phyloP scores from a whole-genome alignment of 2,329 filamentous ascomycete species.

The Didymosphaeria variabile region DNA sequence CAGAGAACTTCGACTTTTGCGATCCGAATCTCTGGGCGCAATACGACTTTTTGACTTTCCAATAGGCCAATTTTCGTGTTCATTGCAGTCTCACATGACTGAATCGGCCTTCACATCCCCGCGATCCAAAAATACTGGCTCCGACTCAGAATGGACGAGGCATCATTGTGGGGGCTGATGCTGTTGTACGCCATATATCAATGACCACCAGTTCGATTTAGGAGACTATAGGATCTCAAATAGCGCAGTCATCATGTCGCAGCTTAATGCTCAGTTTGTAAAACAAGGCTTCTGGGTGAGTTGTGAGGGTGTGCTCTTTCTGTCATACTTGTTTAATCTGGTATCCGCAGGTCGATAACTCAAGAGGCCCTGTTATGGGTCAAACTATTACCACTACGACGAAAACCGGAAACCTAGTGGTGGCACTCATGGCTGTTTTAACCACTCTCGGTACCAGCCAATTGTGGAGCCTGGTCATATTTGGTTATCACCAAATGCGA shows the following conservation, averaged over 20 bases:
- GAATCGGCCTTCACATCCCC: no score
- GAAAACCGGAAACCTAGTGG: constrained; percentile 26
- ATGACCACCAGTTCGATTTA: not conserved
- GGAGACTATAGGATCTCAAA: not conserved
- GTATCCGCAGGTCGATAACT: constrained; percentile 5
- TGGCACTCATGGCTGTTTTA: constrained; percentile 30
- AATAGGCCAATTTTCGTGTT: no score
- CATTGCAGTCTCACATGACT: no score
- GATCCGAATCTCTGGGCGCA: no score
- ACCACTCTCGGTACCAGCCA: constrained; percentile 16
- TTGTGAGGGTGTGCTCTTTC: not conserved
- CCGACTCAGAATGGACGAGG: no score
- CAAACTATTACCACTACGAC: constrained; percentile 31
- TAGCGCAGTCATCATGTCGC: not conserved
- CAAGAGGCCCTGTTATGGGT: constrained; percentile 25
- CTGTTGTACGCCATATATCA: not conserved
- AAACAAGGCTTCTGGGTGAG: constrained; percentile 5
- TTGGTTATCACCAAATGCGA: constrained; percentile 14
- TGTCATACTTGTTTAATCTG: not conserved
- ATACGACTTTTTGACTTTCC: no score
- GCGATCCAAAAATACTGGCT: no score
- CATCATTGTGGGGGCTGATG: not conserved
- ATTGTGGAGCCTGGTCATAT: constrained; percentile 20
- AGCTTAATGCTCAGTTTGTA: constrained; percentile 8
- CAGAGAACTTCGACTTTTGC: no score